Evolutionary conservation across 352 stramenopile genomes (phyloP).

Genomic region (Plasmopara halstedii): DNA sequence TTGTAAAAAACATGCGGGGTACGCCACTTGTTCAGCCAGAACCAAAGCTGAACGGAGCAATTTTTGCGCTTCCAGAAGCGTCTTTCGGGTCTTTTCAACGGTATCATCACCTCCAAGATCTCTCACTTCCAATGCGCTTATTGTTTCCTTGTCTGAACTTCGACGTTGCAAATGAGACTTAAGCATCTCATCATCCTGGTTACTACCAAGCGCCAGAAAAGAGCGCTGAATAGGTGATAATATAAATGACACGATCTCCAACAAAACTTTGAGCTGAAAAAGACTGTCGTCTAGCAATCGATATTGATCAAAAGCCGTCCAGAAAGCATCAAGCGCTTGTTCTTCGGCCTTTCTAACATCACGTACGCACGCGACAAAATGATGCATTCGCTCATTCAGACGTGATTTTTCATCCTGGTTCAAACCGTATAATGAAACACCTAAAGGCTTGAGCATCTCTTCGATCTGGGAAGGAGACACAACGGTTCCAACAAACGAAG

Average conservation of each 20-base stretch:
- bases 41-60: constrained; percentile 55
- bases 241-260: constrained; percentile 61
- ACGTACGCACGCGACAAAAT: constrained; percentile 39
- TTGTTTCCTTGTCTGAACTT: constrained; percentile 21
- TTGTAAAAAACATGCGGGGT: constrained; percentile 44
- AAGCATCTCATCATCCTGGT: constrained; percentile 56
- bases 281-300: constrained; percentile 56
- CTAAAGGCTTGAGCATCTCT: constrained; percentile 46
- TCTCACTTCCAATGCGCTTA: constrained; percentile 10
- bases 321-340: constrained; percentile 46
- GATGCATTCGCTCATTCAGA: constrained; percentile 41
- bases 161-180: constrained; percentile 28
- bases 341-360: constrained; percentile 42
- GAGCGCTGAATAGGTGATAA: constrained; percentile 54
- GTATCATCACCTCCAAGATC: constrained; percentile 35
- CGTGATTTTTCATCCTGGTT: constrained; percentile 49
- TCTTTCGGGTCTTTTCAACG: constrained; percentile 55
- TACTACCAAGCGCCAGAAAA: constrained; percentile 70
- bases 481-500: constrained; percentile 16
- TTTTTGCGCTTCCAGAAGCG: constrained; percentile 53
- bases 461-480: constrained; percentile 36
- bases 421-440: constrained; percentile 57
- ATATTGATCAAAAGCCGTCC: constrained; percentile 65
- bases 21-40: constrained; percentile 59
- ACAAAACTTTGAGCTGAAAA: constrained; percentile 68